A percentile compares a stretch with the other conserved stretches of the same genome.
These are phyloP conservation scores for Geotrichum ghanense DNA, from an alignment of 805 yeast genomes.

Conservation along the genomic window DNA sequence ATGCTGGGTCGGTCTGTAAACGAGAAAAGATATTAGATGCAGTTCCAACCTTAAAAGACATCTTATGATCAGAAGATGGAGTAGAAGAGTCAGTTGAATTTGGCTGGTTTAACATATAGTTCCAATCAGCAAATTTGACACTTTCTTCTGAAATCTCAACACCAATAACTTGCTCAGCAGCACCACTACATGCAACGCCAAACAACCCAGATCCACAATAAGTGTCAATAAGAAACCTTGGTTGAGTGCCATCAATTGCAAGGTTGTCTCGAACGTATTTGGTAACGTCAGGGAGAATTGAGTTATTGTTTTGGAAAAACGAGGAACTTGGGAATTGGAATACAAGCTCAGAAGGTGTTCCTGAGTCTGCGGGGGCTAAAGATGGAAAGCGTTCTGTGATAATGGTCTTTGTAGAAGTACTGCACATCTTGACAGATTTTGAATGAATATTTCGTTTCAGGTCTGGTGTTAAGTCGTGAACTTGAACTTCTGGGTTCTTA, in stretches of 20 bases:
- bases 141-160: slow-evolving; percentile 91
- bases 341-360: slow-evolving; percentile 41
- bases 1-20: slow-evolving; percentile 46
- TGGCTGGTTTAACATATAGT: slow-evolving; percentile 67
- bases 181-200: slow-evolving; percentile 71
- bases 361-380: slow-evolving; percentile 34
- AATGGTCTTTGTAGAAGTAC: slow-evolving; percentile 64
- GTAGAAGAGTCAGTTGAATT: slow-evolving; percentile 72
- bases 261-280: slow-evolving; percentile 65
- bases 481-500: slow-evolving; percentile 20
- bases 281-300: slow-evolving; percentile 77
- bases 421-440: slow-evolving; percentile 52
- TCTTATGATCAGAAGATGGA: slow-evolving; percentile 77
- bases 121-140: slow-evolving; percentile 73
- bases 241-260: slow-evolving; percentile 28
- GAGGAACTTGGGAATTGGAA: slow-evolving; percentile 92
- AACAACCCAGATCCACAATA: slow-evolving; percentile 95
- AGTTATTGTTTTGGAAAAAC: slow-evolving; percentile 91
- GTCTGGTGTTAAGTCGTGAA: background rate
- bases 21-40: slow-evolving; percentile 82
- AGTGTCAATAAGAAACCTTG: slow-evolving; percentile 77
- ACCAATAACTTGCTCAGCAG: slow-evolving; percentile 79
- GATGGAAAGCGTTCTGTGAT: slow-evolving; percentile 48
- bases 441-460: slow-evolving; percentile 16
- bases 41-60: slow-evolving; percentile 72